Conservation (phyloP, 768 basidiomycete species). For the Leucogyrophana mollusca region DNA sequence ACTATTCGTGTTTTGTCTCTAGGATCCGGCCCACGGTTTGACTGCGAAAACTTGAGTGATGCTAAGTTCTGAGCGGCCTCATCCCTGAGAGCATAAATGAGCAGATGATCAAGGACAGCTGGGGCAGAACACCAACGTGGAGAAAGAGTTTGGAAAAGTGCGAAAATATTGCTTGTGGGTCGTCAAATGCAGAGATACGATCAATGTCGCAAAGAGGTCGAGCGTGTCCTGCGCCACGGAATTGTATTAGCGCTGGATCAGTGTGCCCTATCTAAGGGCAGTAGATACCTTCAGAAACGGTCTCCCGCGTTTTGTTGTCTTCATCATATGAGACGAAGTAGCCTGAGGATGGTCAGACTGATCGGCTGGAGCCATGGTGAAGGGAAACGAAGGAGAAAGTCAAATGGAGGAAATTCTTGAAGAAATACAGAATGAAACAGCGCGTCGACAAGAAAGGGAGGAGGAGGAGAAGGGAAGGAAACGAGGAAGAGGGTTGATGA, state of each 20-base stretch:
- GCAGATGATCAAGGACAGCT: constrained; percentile 6
- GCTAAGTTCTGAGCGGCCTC: constrained; percentile 93
- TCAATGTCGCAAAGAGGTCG: constrained; percentile 94
- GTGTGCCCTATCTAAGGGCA: neutral
- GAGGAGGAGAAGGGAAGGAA: constrained; percentile 32
- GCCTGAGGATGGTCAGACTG: constrained; percentile 44
- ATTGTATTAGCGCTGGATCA: neutral
- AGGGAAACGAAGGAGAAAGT: constrained; percentile 17
- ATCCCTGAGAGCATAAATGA: constrained; percentile 55
- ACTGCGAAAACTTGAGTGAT: constrained; percentile 97
- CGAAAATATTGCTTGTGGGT: constrained; percentile 97
- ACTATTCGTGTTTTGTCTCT: constrained; percentile 97
- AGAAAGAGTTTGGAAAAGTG: constrained; percentile 90
- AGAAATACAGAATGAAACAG: constrained; percentile 26
- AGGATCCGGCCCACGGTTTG: constrained; percentile 97
- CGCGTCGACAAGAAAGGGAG: constrained; percentile 20
- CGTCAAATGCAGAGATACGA: constrained; percentile 87
- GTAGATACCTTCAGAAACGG: constrained; percentile 83
- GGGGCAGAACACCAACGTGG: constrained; percentile 65
- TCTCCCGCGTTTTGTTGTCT: constrained; percentile 93
- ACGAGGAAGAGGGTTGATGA: constrained; percentile 25
- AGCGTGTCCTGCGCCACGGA: constrained; percentile 76
- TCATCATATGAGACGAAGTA: constrained; percentile 94
- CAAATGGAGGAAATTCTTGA: constrained; percentile 8
- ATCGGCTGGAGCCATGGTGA: constrained; percentile 40